A percentile compares a stretch with the other conserved stretches of the same genome.
phyloP scores from a whole-genome alignment of 148 eudicot genomes.

The Talinum fruticosum region DNA sequence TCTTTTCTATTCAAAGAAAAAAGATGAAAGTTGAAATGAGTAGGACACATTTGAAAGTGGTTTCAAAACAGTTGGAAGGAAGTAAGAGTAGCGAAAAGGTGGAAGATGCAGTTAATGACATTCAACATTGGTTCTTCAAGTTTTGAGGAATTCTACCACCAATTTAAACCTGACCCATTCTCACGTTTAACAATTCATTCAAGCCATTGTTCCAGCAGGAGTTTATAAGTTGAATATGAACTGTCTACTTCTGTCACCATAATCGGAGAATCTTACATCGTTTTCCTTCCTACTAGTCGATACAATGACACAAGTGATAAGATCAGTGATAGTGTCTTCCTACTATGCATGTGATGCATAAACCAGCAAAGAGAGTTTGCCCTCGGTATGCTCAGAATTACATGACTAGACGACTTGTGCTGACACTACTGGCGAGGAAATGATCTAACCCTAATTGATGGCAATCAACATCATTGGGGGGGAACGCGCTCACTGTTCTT shows the following conservation, averaged over 20 bases:
- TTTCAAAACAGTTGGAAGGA: no score
- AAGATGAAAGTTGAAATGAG: no score
- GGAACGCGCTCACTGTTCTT: slow-evolving; percentile 27
- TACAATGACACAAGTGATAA: neutral
- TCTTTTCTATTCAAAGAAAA: no score
- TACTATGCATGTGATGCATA: slow-evolving; percentile 27
- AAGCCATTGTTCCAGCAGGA: neutral
- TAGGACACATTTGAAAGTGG: no score
- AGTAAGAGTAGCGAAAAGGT: no score
- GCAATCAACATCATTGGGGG: neutral
- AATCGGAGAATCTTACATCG: slow-evolving; percentile 2
- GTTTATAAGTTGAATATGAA: neutral
- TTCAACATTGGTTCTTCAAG: neutral
- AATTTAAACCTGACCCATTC: neutral
- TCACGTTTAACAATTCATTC: neutral
- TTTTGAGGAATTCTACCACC: neutral
- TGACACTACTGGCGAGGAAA: slow-evolving; percentile 8
- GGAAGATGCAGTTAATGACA: neutral
- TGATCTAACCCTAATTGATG: slow-evolving; percentile 12
- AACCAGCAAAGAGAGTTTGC: slow-evolving; percentile 55
- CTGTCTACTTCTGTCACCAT: neutral
- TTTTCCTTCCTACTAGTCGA: neutral
- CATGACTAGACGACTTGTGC: slow-evolving; percentile 22
- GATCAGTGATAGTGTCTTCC: slow-evolving; percentile 10
- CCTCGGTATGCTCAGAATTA: slow-evolving; percentile 15